Evolutionary conservation across 1,139 yeast genomes (phyloP).

Genomic region (Saccharomycopsis crataegensis): DNA sequence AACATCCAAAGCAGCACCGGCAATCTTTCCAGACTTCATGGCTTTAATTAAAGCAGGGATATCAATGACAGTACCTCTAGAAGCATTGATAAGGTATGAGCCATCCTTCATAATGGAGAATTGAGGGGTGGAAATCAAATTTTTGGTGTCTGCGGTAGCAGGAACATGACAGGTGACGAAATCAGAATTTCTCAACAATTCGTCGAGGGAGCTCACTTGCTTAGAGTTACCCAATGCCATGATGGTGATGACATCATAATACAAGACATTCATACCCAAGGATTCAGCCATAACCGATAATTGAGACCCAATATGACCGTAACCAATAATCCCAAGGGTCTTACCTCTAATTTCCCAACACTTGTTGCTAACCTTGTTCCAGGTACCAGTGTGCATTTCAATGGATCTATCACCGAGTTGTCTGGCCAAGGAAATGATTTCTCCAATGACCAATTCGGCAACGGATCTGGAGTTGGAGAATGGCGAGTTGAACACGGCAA

Average conservation of each 20-base stretch:
- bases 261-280: slow-evolving; percentile 94
- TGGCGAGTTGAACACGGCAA: slow-evolving; percentile 97
- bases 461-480: slow-evolving; percentile 98
- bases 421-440: slow-evolving; percentile 88
- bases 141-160: slow-evolving; percentile 85
- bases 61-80: slow-evolving; percentile 97
- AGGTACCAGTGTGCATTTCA: slow-evolving; percentile 93
- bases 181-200: slow-evolving; percentile 73
- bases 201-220: slow-evolving; percentile 82
- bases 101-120: slow-evolving; percentile 97
- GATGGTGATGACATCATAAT: slow-evolving; percentile 86
- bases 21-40: slow-evolving; percentile 86
- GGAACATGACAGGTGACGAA: slow-evolving; percentile 94
- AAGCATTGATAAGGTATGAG: slow-evolving; percentile 87
- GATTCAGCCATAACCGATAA: slow-evolving; percentile 95
- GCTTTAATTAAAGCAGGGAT: slow-evolving; percentile 91
- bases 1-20: slow-evolving; percentile 97
- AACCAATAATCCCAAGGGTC: slow-evolving; percentile 93
- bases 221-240: slow-evolving; percentile 97
- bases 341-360: slow-evolving; percentile 99
- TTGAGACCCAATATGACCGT: slow-evolving; percentile 98
- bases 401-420: slow-evolving; percentile 96
- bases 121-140: slow-evolving; percentile 84
- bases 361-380: slow-evolving; percentile 93
- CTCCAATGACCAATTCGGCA: slow-evolving; percentile 96